A percentile compares a stretch with the other conserved stretches of the same genome.
phyloP scores from a whole-genome alignment of 2,329 filamentous ascomycete genomes.

The Xenosphaeropsis pyriputrescens region DNA sequence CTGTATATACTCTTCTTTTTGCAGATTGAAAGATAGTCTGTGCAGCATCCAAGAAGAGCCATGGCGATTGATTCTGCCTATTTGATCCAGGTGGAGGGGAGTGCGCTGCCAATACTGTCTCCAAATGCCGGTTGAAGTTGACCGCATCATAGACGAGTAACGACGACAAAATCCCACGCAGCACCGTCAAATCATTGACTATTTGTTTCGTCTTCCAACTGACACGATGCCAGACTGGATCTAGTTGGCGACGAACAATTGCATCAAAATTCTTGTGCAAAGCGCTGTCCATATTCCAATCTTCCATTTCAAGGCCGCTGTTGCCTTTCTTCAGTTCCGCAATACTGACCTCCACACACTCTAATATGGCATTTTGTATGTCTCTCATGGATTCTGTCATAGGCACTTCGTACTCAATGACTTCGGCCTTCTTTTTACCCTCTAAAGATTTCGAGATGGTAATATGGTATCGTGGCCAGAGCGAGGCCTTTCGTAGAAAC shows the following conservation, averaged over 20 bases:
- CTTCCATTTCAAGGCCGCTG: conserved; percentile 81
- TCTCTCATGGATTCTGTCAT: conserved; percentile 92
- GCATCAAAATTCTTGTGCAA: conserved; percentile 86
- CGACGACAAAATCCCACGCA: conserved; percentile 69
- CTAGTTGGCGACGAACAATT: conserved; percentile 75
- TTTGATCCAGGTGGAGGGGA: conserved; percentile 79
- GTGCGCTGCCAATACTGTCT: conserved; percentile 85
- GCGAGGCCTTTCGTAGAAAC: conserved; percentile 73
- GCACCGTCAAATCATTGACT: conserved; percentile 71
- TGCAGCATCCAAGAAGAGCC: conserved; percentile 90
- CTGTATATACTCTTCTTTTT: conserved; percentile 73
- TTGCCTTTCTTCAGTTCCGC: conserved; percentile 88
- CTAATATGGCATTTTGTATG: conserved; percentile 87
- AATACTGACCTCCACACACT: conserved; percentile 92
- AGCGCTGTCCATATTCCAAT: conserved; percentile 92
- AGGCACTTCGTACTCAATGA: conserved; percentile 88
- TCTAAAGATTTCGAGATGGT: conserved; percentile 81
- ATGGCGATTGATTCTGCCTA: conserved; percentile 79
- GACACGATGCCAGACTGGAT: conserved; percentile 94
- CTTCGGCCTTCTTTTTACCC: conserved; percentile 83
- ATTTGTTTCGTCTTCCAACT: conserved; percentile 94
- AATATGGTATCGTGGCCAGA: conserved; percentile 91
- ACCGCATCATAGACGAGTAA: conserved; percentile 81
- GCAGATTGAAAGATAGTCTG: conserved; percentile 89
- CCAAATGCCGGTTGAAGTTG: conserved; percentile 81